Percentiles rank a stretch among this genome's conserved stretches.
phyloP scores from a whole-genome alignment of 2,329 filamentous ascomycete genomes.

The Alternaria longipes region DNA sequence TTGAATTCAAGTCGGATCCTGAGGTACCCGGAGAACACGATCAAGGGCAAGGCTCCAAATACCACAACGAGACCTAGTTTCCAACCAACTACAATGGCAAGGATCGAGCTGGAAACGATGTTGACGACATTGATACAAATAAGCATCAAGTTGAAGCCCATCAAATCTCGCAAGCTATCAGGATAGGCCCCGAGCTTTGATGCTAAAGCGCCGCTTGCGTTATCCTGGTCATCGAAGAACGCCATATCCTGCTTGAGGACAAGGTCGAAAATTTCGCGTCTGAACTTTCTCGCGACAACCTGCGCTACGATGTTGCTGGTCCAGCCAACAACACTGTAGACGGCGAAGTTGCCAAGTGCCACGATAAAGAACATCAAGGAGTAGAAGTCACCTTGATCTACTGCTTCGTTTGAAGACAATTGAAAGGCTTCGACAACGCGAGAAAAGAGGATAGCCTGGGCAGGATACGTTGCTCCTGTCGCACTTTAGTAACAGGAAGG shows the following conservation, averaged over 20 bases:
- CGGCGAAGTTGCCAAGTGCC: slow-evolving; percentile 57
- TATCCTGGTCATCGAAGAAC: slow-evolving; percentile 90
- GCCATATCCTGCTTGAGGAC: slow-evolving; percentile 92
- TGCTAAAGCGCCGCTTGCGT: slow-evolving; percentile 87
- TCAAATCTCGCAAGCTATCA: slow-evolving; percentile 86
- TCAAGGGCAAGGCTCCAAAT: slow-evolving; percentile 59
- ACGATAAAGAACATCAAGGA: slow-evolving; percentile 66
- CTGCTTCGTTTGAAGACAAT: slow-evolving; percentile 50
- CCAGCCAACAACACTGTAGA: slow-evolving; percentile 59
- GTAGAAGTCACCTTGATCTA: slow-evolving; percentile 60
- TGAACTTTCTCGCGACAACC: slow-evolving; percentile 44
- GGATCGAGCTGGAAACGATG: slow-evolving; percentile 74
- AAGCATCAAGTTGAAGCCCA: slow-evolving; percentile 86
- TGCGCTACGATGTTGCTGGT: slow-evolving; percentile 57
- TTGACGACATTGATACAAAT: slow-evolving; percentile 83
- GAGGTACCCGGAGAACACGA: slow-evolving; percentile 73
- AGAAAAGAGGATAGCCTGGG: slow-evolving; percentile 61
- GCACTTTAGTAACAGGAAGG: slow-evolving; percentile 10
- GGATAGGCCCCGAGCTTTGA: slow-evolving; percentile 72
- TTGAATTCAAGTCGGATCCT: slow-evolving; percentile 90
- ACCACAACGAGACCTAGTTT: slow-evolving; percentile 85
- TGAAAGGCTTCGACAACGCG: slow-evolving; percentile 60
- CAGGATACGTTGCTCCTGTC: slow-evolving; percentile 56
- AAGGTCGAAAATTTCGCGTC: slow-evolving; percentile 74
- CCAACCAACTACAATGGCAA: slow-evolving; percentile 83